phyloP scores from a whole-genome alignment of 768 basidiomycete species.

The Phylloporus rhodoxanthus region DNA sequence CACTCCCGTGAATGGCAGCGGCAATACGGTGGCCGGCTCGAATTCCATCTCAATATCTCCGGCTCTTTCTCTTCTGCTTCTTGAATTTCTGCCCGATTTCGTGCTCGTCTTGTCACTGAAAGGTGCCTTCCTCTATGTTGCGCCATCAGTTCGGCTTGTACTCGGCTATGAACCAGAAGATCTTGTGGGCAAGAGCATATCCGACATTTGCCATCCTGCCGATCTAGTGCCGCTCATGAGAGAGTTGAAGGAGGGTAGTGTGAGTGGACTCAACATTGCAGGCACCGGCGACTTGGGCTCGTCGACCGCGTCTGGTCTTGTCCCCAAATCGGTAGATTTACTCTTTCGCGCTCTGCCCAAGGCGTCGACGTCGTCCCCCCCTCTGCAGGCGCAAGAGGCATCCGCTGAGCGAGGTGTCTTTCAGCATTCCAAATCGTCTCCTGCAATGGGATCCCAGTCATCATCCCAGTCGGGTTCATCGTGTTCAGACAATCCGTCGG shows the following conservation, averaged over 20 bases:
- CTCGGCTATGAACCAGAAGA: constrained; percentile 86
- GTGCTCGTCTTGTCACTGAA: constrained; percentile 89
- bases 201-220: constrained; percentile 81
- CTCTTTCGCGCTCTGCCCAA: constrained; percentile 80
- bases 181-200: constrained; percentile 69
- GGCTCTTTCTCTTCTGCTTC: constrained; percentile 39
- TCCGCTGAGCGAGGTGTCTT: constrained; percentile 1
- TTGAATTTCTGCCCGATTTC: constrained; percentile 69
- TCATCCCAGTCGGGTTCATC: neutral
- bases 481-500: neutral
- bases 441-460: neutral
- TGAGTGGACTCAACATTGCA: constrained; percentile 12
- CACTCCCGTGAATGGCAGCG: constrained; percentile 12
- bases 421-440: constrained; percentile 1
- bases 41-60: constrained; percentile 43
- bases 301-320: constrained; percentile 7
- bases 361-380: constrained; percentile 9
- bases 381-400: neutral
- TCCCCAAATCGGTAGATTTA: constrained; percentile 65
- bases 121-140: constrained; percentile 88
- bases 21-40: constrained; percentile 22
- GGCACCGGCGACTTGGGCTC: constrained; percentile 15
- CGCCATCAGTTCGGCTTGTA: constrained; percentile 69
- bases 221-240: constrained; percentile 89
- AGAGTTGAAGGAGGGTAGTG: constrained; percentile 69